phyloP scores from a whole-genome alignment of 2,329 filamentous ascomycete genomes.

The Aspergillus sp. region DNA sequence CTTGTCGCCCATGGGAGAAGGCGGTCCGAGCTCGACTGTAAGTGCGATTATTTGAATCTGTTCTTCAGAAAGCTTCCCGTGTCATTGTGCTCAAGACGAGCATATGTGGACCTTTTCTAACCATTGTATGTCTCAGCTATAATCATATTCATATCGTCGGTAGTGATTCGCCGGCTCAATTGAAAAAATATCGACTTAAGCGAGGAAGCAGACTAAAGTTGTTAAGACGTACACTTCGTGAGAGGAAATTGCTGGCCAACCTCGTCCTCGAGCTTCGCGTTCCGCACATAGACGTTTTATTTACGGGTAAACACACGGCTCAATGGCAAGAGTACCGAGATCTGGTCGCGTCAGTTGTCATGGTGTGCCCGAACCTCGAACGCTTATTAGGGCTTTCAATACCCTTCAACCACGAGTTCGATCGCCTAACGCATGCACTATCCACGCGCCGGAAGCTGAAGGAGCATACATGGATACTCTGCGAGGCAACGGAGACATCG shows the following conservation, averaged over 20 bases:
- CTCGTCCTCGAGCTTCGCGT: constrained; percentile 56
- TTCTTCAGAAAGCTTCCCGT: background rate
- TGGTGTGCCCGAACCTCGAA: constrained; percentile 59
- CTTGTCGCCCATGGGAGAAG: constrained; percentile 57
- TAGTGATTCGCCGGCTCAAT: constrained; percentile 45
- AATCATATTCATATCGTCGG: constrained; percentile 50
- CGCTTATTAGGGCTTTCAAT: constrained; percentile 53
- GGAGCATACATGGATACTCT: constrained; percentile 58
- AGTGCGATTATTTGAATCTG: constrained; percentile 20
- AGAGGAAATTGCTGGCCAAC: constrained; percentile 51
- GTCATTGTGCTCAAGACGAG: background rate
- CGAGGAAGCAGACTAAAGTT: constrained; percentile 53
- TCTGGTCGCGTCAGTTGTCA: constrained; percentile 56
- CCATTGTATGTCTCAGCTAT: constrained; percentile 40
- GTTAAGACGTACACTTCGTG: constrained; percentile 55
- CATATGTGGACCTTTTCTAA: constrained; percentile 13
- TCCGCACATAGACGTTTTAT: constrained; percentile 47
- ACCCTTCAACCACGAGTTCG: constrained; percentile 54
- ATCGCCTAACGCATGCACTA: constrained; percentile 56
- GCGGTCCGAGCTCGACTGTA: constrained; percentile 53
- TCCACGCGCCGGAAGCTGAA: constrained; percentile 55
- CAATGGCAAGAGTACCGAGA: constrained; percentile 52
- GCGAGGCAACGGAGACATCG: constrained; percentile 42
- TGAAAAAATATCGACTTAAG: constrained; percentile 51
- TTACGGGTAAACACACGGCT: constrained; percentile 38